These are phyloP conservation scores for Leccinellum luteum DNA, from an alignment of 768 basidiomycete species.

Conservation along the genomic window DNA sequence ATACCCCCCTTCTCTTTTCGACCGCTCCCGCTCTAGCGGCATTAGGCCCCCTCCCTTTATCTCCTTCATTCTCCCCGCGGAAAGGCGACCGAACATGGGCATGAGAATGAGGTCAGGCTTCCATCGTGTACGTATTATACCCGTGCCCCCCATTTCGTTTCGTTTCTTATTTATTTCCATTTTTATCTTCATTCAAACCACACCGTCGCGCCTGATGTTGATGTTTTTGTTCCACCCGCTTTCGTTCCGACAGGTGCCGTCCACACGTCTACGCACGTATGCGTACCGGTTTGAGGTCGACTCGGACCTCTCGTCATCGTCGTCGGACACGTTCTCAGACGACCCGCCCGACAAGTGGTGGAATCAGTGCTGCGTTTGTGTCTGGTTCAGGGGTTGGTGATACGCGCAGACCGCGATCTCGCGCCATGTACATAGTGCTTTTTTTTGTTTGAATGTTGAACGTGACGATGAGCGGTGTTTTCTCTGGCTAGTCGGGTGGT, in stretches of 20 bases:
- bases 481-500: too few relatives aligned
- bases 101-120: neutral
- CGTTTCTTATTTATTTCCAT: neutral
- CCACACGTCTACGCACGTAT: constrained; percentile 3
- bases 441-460: too few relatives aligned
- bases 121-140: constrained; percentile 11
- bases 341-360: constrained; percentile 22
- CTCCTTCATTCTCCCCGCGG: neutral
- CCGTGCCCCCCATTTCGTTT: too few relatives aligned
- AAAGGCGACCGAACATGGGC: constrained; percentile 6
- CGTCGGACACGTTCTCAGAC: constrained; percentile 22
- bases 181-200: neutral
- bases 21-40: neutral
- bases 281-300: constrained; percentile 24
- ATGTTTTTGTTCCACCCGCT: neutral
- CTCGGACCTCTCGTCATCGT: constrained; percentile 24
- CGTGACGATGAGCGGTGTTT: too few relatives aligned
- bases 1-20: neutral
- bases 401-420: neutral
- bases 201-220: neutral
- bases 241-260: constrained; percentile 4
- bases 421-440: neutral
- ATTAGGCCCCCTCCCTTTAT: neutral
- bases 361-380: constrained; percentile 11
- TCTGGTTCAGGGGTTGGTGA: constrained; percentile 28